phyloP scores from a whole-genome alignment of 352 stramenopile genomes.

The Thraustotheca clavata region DNA sequence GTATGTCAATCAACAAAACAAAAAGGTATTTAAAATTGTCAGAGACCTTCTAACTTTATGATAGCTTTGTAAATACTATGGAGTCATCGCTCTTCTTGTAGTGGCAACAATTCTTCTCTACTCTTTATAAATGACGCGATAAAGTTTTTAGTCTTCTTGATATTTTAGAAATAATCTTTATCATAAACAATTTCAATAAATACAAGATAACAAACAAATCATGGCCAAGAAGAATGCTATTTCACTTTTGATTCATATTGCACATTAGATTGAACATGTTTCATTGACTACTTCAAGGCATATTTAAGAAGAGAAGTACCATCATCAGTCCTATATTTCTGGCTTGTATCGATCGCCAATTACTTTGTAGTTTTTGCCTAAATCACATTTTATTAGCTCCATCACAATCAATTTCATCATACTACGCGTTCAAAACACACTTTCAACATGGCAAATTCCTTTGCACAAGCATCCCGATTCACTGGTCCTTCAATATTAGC shows the following conservation, averaged over 20 bases:
- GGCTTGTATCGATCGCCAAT: neutral
- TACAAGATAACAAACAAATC: too few species aligned
- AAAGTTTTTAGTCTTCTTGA: too few species aligned
- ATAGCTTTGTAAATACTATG: constrained; percentile 9
- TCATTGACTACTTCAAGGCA: too few species aligned
- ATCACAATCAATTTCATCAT: neutral
- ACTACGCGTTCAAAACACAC: constrained; percentile 47
- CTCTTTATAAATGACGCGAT: too few species aligned
- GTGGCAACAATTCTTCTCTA: neutral
- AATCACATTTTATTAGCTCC: neutral
- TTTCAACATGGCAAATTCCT: constrained; percentile 67
- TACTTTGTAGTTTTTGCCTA: constrained; percentile 18
- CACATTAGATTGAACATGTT: too few species aligned
- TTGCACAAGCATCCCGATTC: constrained; percentile 41
- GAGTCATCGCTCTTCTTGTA: constrained; percentile 37
- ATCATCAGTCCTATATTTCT: neutral
- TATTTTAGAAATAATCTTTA: too few species aligned
- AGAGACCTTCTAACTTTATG: neutral
- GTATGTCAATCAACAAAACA: constrained; percentile 60
- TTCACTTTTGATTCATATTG: too few species aligned
- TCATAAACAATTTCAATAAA: too few species aligned
- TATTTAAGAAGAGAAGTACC: neutral
- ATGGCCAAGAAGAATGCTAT: too few species aligned
- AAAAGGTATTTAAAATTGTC: constrained; percentile 34
- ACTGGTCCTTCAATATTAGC: constrained; percentile 49